These are phyloP conservation scores for Yamadazyma endophytica DNA, from an alignment of 805 yeast species.

Conservation along the genomic window DNA sequence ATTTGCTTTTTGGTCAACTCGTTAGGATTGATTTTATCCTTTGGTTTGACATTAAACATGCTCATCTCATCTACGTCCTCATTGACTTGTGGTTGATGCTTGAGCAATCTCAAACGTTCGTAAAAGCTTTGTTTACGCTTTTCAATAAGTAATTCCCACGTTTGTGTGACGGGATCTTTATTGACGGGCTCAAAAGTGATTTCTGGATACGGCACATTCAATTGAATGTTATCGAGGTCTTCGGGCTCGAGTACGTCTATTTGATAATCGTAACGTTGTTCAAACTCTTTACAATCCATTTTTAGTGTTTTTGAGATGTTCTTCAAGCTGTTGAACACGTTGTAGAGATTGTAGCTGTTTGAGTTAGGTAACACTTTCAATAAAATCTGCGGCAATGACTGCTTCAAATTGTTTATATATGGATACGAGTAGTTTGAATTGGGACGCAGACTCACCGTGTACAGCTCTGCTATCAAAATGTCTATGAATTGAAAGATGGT, in stretches of 20 bases:
- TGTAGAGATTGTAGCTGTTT: slow-evolving; percentile 32
- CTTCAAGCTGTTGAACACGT: slow-evolving; percentile 31
- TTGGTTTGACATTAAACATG: slow-evolving; percentile 22
- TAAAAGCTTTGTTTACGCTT: slow-evolving; percentile 50
- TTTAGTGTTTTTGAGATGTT: slow-evolving; percentile 34
- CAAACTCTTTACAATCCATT: slow-evolving; percentile 22
- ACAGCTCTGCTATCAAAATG: slow-evolving; percentile 44
- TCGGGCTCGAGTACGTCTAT: slow-evolving; percentile 27
- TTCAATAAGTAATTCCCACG: slow-evolving; percentile 46
- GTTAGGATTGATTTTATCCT: slow-evolving; percentile 12
- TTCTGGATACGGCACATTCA: slow-evolving; percentile 33
- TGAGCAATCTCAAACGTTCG: slow-evolving; percentile 41
- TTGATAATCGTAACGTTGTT: slow-evolving; percentile 22
- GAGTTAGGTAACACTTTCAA: slow-evolving; percentile 31
- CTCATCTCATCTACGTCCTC: slow-evolving; percentile 24
- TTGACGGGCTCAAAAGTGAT: slow-evolving; percentile 11
- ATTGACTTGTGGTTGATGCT: slow-evolving; percentile 18
- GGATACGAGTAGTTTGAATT: slow-evolving; percentile 32
- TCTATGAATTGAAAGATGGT: slow-evolving; percentile 70
- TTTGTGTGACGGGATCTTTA: slow-evolving; percentile 26
- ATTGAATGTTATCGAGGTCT: slow-evolving; percentile 29
- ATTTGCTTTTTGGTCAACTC: slow-evolving; percentile 48
- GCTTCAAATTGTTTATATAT: slow-evolving; percentile 29
- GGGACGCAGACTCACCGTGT: slow-evolving; percentile 28
- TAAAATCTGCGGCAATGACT: slow-evolving; percentile 31